These are phyloP conservation scores for Alternaria metachromatica DNA, from an alignment of 2,329 filamentous ascomycete species.

Conservation along the genomic window DNA sequence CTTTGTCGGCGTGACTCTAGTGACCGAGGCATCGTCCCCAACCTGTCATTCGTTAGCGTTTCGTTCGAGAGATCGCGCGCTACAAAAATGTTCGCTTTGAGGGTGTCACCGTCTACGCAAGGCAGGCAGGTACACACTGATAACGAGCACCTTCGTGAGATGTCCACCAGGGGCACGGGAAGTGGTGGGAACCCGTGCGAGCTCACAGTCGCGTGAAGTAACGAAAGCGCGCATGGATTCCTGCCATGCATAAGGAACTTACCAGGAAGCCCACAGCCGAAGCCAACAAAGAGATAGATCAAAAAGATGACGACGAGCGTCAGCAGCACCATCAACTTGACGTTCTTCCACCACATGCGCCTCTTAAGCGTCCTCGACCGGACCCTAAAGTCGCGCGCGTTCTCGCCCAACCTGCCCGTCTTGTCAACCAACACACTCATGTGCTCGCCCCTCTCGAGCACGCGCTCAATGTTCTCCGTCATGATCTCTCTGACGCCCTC, in stretches of 20 bases:
- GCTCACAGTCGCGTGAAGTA: too few species aligned
- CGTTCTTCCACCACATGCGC: conserved; percentile 99
- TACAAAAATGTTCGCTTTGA: neutral
- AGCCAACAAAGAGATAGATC: conserved; percentile 73
- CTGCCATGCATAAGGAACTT: conserved; percentile 11
- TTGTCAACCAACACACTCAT: conserved; percentile 96
- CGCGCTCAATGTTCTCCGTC: conserved; percentile 91
- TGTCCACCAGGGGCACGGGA: neutral
- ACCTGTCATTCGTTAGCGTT: conserved; percentile 34
- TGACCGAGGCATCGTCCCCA: conserved; percentile 49
- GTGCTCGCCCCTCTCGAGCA: conserved; percentile 85
- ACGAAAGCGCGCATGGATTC: neutral
- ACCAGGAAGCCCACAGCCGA: conserved; percentile 73
- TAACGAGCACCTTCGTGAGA: neutral
- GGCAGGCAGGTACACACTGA: neutral
- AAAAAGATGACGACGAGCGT: conserved; percentile 74
- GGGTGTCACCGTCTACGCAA: neutral
- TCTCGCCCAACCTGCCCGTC: conserved; percentile 89
- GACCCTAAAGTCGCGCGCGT: conserved; percentile 87
- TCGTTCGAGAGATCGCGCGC: neutral
- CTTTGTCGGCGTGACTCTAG: conserved; percentile 7
- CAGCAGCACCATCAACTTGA: conserved; percentile 87
- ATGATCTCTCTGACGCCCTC: conserved; percentile 92
- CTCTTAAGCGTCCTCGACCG: conserved; percentile 84
- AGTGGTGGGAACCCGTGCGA: too few species aligned